These are phyloP conservation scores for Aspergillus piperis DNA, from an alignment of 2,329 filamentous ascomycete genomes.

Conservation along the genomic window DNA sequence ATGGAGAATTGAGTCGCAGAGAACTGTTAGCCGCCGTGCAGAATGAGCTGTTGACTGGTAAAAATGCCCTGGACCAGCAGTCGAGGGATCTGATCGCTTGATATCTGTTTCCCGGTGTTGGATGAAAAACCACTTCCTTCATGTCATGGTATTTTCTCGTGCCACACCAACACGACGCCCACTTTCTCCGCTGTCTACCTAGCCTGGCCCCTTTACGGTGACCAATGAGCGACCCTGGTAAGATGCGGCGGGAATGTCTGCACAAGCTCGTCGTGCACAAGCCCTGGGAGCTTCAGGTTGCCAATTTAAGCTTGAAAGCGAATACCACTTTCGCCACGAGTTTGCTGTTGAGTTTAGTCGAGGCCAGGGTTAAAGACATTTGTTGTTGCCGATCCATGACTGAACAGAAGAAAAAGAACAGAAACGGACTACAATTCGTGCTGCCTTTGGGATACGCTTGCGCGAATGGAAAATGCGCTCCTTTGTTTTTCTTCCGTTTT, in stretches of 20 bases:
- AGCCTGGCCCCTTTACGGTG: constrained; percentile 26
- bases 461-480: constrained; percentile 3
- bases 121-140: constrained; percentile 18
- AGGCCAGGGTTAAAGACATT: constrained; percentile 30
- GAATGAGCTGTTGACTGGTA: background rate
- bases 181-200: constrained; percentile 23
- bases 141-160: constrained; percentile 22
- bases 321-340: constrained; percentile 34
- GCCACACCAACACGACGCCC: constrained; percentile 18
- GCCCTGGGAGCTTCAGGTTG: constrained; percentile 24
- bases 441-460: background rate
- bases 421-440: constrained; percentile 5
- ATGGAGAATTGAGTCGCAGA: background rate
- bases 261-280: constrained; percentile 25
- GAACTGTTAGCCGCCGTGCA: background rate
- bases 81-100: constrained; percentile 24
- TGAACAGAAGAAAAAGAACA: constrained; percentile 5
- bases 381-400: constrained; percentile 19
- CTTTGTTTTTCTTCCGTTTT: constrained; percentile 9
- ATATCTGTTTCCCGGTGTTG: constrained; percentile 28
- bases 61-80: constrained; percentile 5
- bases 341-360: constrained; percentile 27
- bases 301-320: constrained; percentile 26
- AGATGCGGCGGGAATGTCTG: constrained; percentile 30
- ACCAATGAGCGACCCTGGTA: constrained; percentile 26